Evolutionary conservation across 306 rosid genomes (phyloP).

Genomic region (Notholithocarpus densiflorus): DNA sequence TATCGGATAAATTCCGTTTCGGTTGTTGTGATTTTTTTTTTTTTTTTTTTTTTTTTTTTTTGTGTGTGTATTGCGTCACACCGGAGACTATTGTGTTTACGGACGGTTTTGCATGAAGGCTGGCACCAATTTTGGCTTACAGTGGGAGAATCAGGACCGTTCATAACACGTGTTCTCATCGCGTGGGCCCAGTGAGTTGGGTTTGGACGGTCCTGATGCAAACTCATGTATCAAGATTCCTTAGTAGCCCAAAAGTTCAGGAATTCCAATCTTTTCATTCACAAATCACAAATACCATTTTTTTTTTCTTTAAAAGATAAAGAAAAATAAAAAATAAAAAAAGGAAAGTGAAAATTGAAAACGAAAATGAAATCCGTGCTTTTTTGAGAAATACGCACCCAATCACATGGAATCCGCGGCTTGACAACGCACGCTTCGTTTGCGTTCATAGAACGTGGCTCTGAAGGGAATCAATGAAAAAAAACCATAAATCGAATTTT

Average conservation of each 20-base stretch:
- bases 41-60: neutral
- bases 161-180: neutral
- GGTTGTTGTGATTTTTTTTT: neutral
- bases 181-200: neutral
- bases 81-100: neutral
- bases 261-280: neutral
- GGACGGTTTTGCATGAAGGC: neutral
- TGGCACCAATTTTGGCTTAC: neutral
- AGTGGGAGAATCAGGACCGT: neutral
- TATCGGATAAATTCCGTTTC: neutral
- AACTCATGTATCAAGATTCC: too few relatives aligned
- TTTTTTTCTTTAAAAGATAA: neutral
- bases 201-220: slow-evolving; percentile 12
- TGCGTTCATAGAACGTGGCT: slow-evolving; percentile 31
- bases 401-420: slow-evolving; percentile 35
- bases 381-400: slow-evolving; percentile 16
- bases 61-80: neutral
- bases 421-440: slow-evolving; percentile 36
- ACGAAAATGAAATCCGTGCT: neutral
- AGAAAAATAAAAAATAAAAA: neutral
- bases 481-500: neutral
- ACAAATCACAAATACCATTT: neutral
- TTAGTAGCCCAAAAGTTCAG: neutral
- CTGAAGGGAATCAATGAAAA: neutral
- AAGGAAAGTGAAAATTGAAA: too few relatives aligned